A percentile compares a stretch with the other conserved stretches of the same genome.
These are phyloP conservation scores for Echria macrotheca DNA, from an alignment of 495 filamentous ascomycete genomes.

Conservation along the genomic window DNA sequence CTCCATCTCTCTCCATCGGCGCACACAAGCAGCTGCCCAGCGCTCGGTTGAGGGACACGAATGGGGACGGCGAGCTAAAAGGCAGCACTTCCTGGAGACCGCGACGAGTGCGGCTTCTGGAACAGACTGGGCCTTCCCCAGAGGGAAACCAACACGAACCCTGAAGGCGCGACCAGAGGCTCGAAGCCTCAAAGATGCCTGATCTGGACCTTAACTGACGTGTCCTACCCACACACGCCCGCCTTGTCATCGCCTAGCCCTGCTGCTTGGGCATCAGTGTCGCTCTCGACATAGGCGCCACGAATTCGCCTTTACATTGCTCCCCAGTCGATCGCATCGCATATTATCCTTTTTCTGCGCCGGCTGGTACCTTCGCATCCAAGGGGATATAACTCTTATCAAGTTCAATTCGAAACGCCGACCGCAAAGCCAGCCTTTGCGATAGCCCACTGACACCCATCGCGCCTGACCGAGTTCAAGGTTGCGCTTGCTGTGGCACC, in stretches of 20 bases:
- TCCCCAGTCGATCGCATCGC: too few species aligned
- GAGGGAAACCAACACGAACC: slow-evolving; percentile 1
- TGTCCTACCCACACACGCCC: slow-evolving; percentile 12
- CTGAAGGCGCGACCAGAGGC: slow-evolving; percentile 10
- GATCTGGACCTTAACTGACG: slow-evolving; percentile 21
- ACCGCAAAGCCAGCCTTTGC: too few species aligned
- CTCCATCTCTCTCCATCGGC: not conserved
- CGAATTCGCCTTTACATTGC: too few species aligned
- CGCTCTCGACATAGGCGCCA: too few species aligned
- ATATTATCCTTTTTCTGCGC: slow-evolving; percentile 2
- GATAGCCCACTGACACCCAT: too few species aligned
- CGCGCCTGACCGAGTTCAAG: slow-evolving; percentile 13
- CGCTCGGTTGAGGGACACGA: slow-evolving; percentile 11
- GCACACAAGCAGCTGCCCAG: not conserved
- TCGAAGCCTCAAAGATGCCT: slow-evolving; percentile 19
- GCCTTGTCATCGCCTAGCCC: not conserved
- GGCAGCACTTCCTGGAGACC: not conserved
- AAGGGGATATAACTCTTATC: too few species aligned
- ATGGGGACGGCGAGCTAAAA: slow-evolving; percentile 12
- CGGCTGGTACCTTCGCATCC: slow-evolving; percentile 21
- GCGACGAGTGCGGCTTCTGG: not conserved
- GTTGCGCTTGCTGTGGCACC: slow-evolving; percentile 20
- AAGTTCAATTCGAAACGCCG: too few species aligned
- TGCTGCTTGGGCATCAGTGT: not conserved
- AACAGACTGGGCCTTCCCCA: not conserved